A percentile compares a stretch with the other conserved stretches of the same genome.
Evolutionary conservation across 2,329 filamentous ascomycete species (phyloP).

Genomic region (Ilyonectria mors-panacis): DNA sequence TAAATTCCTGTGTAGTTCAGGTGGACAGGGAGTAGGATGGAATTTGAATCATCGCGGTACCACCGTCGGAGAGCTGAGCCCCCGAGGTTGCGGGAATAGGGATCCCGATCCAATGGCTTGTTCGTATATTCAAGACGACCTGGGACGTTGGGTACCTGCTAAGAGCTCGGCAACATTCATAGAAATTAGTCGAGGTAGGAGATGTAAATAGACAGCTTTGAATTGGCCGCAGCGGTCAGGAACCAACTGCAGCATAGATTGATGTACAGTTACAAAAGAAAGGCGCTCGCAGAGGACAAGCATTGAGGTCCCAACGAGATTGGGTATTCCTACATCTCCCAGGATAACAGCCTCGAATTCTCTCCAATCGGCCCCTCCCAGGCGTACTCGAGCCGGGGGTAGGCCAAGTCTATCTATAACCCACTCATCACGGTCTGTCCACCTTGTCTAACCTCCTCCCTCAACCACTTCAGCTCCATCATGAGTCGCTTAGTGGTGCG

Average conservation of each 20-base stretch:
- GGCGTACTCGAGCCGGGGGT: slow-evolving; percentile 34
- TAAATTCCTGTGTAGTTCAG: no score
- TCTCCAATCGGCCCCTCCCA: slow-evolving; percentile 45
- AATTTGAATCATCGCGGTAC: no score
- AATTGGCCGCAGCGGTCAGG: slow-evolving; percentile 35
- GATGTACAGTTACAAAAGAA: slow-evolving; percentile 54
- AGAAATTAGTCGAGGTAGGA: background rate
- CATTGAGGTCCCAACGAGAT: slow-evolving; percentile 42
- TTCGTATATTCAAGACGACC: no score
- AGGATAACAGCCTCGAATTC: slow-evolving; percentile 39
- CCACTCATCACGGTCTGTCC: slow-evolving; percentile 38
- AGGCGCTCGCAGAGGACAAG: slow-evolving; percentile 48
- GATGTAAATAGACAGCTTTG: slow-evolving; percentile 21
- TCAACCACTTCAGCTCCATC: slow-evolving; percentile 32
- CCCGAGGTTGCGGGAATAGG: no score
- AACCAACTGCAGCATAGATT: slow-evolving; percentile 43
- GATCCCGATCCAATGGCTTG: no score
- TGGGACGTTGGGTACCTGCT: no score
- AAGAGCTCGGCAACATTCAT: no score
- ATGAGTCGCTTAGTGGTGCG: slow-evolving; percentile 67
- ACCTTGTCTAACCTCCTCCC: slow-evolving; percentile 35
- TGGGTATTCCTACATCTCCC: slow-evolving; percentile 42
- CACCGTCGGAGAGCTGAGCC: no score
- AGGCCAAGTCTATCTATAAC: slow-evolving; percentile 43
- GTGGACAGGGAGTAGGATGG: no score